These are phyloP conservation scores for Balakata baccata DNA, from an alignment of 345 rosid genomes.

Conservation along the genomic window DNA sequence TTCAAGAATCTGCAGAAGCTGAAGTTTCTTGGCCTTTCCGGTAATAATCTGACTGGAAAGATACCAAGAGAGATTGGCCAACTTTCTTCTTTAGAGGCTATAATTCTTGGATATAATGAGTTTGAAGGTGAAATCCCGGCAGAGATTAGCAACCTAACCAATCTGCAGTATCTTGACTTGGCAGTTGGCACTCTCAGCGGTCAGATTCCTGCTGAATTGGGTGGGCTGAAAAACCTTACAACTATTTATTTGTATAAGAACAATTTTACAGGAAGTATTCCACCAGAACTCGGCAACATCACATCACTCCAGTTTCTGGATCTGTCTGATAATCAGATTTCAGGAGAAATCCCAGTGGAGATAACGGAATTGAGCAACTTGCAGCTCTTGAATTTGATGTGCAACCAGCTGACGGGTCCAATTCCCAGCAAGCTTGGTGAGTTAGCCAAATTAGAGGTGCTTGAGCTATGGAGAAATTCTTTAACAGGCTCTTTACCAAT, in stretches of 20 bases:
- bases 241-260: slow-evolving; percentile 64
- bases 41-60: slow-evolving; percentile 78
- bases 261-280: slow-evolving; percentile 66
- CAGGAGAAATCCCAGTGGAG: slow-evolving; percentile 61
- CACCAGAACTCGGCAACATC: slow-evolving; percentile 57
- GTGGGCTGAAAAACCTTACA: slow-evolving; percentile 55
- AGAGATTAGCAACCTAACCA: slow-evolving; percentile 67
- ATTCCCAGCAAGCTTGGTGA: slow-evolving; percentile 52
- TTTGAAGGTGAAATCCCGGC: slow-evolving; percentile 69
- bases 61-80: slow-evolving; percentile 73
- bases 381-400: slow-evolving; percentile 79
- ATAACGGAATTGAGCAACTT: slow-evolving; percentile 58
- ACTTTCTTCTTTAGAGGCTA: slow-evolving; percentile 62
- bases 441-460: slow-evolving; percentile 49
- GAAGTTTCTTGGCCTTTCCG: slow-evolving; percentile 80
- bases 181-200: slow-evolving; percentile 70
- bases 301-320: slow-evolving; percentile 62
- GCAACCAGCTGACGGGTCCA: slow-evolving; percentile 68
- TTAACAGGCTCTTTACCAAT: slow-evolving; percentile 64
- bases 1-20: slow-evolving; percentile 66
- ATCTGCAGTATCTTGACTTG: slow-evolving; percentile 73
- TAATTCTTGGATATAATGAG: slow-evolving; percentile 81
- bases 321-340: slow-evolving; percentile 68
- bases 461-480: slow-evolving; percentile 91
- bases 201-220: slow-evolving; percentile 66